Base-by-base conservation (phyloP, 2,329 filamentous ascomycete species). In the Colletotrichum sp. region DNA sequence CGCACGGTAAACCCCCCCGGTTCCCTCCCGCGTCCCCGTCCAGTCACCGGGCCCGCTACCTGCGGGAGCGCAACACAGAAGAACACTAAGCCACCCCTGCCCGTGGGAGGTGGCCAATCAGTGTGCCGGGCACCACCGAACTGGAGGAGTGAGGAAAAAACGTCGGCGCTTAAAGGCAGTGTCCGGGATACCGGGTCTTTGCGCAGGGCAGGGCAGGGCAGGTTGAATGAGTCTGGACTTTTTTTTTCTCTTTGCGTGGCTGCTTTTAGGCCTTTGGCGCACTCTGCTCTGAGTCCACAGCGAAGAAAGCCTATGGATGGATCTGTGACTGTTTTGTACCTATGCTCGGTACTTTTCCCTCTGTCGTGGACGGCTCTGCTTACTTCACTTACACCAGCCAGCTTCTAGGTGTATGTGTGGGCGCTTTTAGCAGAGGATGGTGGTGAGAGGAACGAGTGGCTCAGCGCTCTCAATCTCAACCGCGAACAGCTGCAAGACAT, bases 171-270 rank as follows among this genome's bases (percentile, higher is more conserved):
- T 52, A 52, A 25, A 25, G 12, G 77, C 77, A 78, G 69, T 66
- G 76, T 77, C 78, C 78, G 70, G 78, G 78, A 79, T 79, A 15
- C 70, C 72, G 78, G 78, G 75, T 74, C 71, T 52, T 52, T 52
- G 44, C n/a, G 44, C 44, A 52, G 19, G 44, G 36, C 36, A 36
- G 34, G 34, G 34, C 34, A 36, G 34, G 44, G 2, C 1, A 44
- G 39, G 9, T 7, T 13, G 44, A 36, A 52, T 52, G 2, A 52
- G 44, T 52, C 44, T 52, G 44, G 44, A 22, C 44, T 52, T 52
- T 22, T 49, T 49, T 22, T 7, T 39, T 8, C 8, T 11, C 11
- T 36, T 52, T 52, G n/a, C 44, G n/a, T 52, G n/a, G 77, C 75
- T 55, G 75, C 70, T 77, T 70, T 76, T 72, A 27, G 32, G 27